A percentile compares a stretch with the other conserved stretches of the same genome.
Conservation (phyloP, 1,284 basidiomycete genomes). For the Moniliella sp. region DNA sequence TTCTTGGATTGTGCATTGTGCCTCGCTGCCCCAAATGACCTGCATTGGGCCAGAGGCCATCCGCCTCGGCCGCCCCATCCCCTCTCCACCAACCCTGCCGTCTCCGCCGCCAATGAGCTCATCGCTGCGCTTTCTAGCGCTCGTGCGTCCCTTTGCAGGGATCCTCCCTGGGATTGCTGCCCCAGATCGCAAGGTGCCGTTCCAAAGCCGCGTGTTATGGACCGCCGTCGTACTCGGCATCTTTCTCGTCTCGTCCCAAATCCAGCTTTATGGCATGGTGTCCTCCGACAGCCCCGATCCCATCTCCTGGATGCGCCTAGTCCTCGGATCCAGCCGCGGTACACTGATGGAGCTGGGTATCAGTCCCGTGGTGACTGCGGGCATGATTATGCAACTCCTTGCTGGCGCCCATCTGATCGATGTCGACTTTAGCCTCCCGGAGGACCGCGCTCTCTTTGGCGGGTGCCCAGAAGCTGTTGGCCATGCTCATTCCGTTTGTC, state of each 20-base stretch:
- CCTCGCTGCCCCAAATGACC: too few species aligned
- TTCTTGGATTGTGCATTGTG: too few species aligned
- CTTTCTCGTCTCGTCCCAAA: conserved; percentile 31
- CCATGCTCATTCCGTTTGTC: conserved; percentile 87
- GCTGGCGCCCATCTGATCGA: conserved; percentile 92
- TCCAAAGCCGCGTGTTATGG: conserved; percentile 31
- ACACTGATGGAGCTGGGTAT: conserved; percentile 98
- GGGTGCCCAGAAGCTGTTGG: conserved; percentile 95
- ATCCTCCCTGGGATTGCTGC: conserved; percentile 30
- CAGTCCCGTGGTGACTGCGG: conserved; percentile 79
- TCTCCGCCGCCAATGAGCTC: too few species aligned
- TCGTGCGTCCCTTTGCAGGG: conserved; percentile 32
- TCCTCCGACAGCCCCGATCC: conserved; percentile 46
- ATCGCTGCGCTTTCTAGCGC: conserved; percentile 32
- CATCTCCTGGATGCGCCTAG: conserved; percentile 97
- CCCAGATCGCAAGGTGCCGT: conserved; percentile 28
- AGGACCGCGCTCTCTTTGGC: conserved; percentile 82
- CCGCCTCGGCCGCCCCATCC: too few species aligned
- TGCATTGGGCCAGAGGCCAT: too few species aligned
- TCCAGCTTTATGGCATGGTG: conserved; percentile 32
- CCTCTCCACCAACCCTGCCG: too few species aligned
- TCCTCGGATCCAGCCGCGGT: conserved; percentile 91
- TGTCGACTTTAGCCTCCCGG: conserved; percentile 87
- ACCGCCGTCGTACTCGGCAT: conserved; percentile 32
- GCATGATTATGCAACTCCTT: conserved; percentile 98